Evolutionary conservation across 2,329 filamentous ascomycete genomes (phyloP), one percentile per base, ranked within the genome.

Genomic region (Dothistroma pini): DNA sequence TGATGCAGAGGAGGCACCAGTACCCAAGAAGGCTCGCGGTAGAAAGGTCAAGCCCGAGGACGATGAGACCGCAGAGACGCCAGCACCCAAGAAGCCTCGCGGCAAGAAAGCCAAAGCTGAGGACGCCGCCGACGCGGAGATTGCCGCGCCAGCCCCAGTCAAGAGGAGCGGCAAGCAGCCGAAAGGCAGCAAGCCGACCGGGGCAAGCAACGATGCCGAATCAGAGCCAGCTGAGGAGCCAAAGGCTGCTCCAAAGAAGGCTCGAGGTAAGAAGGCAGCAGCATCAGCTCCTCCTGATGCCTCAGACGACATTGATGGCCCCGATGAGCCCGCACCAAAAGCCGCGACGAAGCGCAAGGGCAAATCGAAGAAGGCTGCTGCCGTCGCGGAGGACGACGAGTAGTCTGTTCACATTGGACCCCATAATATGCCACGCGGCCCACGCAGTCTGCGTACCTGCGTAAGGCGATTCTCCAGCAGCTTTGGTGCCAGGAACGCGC

Each of bases 271-370:
- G 68, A 70, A 70, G 58, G 64, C 65, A n/a, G 61, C 59, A 12
- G 58, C 48, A 16, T 29, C 25, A 29, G 25, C 31, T 21, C 29
- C 29, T 35, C 16, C 31, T 53, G 51, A 32, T 10, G 51, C 6
- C 16, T 22, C 22, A 7, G 68, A 67, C 4, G 67, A 67, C 11
- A 61, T 31, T 12, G 50, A 31, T 21, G 70, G 69, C 10, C 63
- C 63, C 31, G 54, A 60, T 55, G 71, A 77, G 67, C 66, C 74
- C 32, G 74, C 68, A 5, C 67, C 74, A 12, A 78, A 74, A 68
- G 64, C 71, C 14, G 21, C 22, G 32, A 54, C 65, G 59, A 76
- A 73, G 67, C 68, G 69, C 52, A 66, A 68, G 50, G 70, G 71
- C 35, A 69, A 69, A 57, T 65, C 68, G 50, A 74, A 72, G 67